Evolutionary conservation across 2,329 filamentous ascomycete species (phyloP).

Genomic region (Thelonectria olida): DNA sequence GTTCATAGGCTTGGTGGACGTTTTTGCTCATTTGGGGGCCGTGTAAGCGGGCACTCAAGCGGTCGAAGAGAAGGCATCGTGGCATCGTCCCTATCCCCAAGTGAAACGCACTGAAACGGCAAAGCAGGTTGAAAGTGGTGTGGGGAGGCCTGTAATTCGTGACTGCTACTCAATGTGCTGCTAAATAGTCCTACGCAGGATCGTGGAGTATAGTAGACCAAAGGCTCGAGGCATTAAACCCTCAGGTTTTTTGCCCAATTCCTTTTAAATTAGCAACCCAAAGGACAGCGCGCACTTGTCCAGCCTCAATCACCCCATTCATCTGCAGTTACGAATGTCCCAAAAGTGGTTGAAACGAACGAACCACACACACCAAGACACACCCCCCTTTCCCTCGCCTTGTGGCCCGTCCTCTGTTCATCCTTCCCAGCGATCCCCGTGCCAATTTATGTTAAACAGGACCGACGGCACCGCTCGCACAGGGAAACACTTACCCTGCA

Average conservation of each 20-base stretch:
- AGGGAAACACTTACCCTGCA: background rate
- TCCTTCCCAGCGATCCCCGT: background rate
- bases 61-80: too few species aligned
- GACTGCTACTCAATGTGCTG: too few species aligned
- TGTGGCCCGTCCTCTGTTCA: background rate
- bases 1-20: background rate
- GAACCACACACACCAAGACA: background rate
- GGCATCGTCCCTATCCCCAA: background rate
- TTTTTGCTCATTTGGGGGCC: background rate
- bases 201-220: background rate
- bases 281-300: too few species aligned
- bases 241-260: too few species aligned
- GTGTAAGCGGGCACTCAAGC: too few species aligned
- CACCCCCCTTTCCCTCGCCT: background rate
- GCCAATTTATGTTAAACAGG: background rate
- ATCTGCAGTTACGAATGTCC: constrained; percentile 6
- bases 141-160: too few species aligned
- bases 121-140: background rate
- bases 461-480: too few species aligned
- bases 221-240: too few species aligned
- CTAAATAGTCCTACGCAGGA: constrained; percentile 1
- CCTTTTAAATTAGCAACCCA: too few species aligned
- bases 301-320: constrained; percentile 4
- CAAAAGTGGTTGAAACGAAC: background rate
- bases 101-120: background rate